A percentile compares a stretch with the other conserved stretches of the same genome.
Evolutionary conservation across 2,329 filamentous ascomycete species (phyloP).

Genomic region (Pseudopithomyces chartarum): DNA sequence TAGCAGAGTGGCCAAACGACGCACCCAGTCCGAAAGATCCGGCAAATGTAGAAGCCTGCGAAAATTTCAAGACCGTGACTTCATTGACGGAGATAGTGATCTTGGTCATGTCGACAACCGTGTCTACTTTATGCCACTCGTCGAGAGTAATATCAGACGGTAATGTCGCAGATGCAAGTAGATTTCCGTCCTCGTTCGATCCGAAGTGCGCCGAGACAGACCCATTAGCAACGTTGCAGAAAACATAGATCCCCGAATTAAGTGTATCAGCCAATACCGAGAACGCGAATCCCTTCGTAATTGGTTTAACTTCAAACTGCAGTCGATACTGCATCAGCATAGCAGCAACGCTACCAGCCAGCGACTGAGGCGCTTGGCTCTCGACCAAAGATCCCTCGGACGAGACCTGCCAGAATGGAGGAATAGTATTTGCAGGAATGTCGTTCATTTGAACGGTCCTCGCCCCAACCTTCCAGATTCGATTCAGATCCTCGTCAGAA

Average conservation of each 20-base stretch:
- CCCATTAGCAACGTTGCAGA: slow-evolving; percentile 25
- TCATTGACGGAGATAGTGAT: slow-evolving; percentile 19
- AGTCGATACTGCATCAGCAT: slow-evolving; percentile 26
- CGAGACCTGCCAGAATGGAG: slow-evolving; percentile 33
- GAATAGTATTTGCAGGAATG: slow-evolving; percentile 29
- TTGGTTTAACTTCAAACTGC: slow-evolving; percentile 33
- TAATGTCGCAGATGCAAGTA: slow-evolving; percentile 2
- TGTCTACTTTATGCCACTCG: slow-evolving; percentile 11
- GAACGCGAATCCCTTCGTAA: slow-evolving; percentile 35
- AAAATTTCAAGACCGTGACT: slow-evolving; percentile 24
- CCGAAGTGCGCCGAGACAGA: slow-evolving; percentile 13
- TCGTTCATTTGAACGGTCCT: slow-evolving; percentile 40
- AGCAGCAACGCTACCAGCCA: slow-evolving; percentile 16
- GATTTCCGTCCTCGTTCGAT: not conserved
- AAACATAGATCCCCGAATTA: slow-evolving; percentile 19
- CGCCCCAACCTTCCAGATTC: slow-evolving; percentile 39
- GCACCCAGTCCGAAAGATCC: slow-evolving; percentile 42
- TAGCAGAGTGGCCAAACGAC: slow-evolving; percentile 33
- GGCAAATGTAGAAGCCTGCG: slow-evolving; percentile 30
- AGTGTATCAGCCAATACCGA: slow-evolving; percentile 37
- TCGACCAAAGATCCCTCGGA: slow-evolving; percentile 34
- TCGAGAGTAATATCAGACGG: slow-evolving; percentile 7
- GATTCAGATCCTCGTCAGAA: slow-evolving; percentile 32
- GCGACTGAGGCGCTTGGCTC: slow-evolving; percentile 30
- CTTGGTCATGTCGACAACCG: slow-evolving; percentile 5